Base-by-base conservation (phyloP, 768 basidiomycete species). In the Leccinum longicurvipes region DNA sequence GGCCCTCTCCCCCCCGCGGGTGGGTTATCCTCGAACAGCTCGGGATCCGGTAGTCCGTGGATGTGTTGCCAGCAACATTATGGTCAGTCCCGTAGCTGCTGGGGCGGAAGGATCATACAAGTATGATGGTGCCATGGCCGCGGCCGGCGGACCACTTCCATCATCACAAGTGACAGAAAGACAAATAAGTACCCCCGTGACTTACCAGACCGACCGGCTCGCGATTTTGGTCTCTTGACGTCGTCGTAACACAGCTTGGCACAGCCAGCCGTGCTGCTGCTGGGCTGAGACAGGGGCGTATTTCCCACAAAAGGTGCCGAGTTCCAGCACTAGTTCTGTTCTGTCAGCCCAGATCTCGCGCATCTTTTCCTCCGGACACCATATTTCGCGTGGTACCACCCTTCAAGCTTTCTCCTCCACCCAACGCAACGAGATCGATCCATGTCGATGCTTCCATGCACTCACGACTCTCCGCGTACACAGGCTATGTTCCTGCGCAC, bases 401-500 rank as follows among this genome's bases (percentile, higher is more conserved):
- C 19, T 21, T 44, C 42, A 29, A 29, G 9, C n/a, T n/a, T n/a
- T n/a, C 24, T 44, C 42, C 9, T 42, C 6, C n/a, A 24, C 39
- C 17, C 53, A 49, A 3, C 36, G n/a, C 12, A 46, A 48, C 50
- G 8, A 48, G 39, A 50, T 55, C 51, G 48, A 55, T 47, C 44
- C n/a, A 46, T 44, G 48, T 44, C 39, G 51, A 52, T 59, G 32
- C 51, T 62, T 28, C 31, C 41, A 36, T 52, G 32, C 41, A 55
- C 36, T 41, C 34, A 29, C 25, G 50, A 64, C 45, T 55, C 60
- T 31, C 55, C 63, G 45, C 60, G 46, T 49, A 59, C 45, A 39
- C 64, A 59, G 36, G 83, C 85, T 24, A 74, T 73, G 6, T 95
- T 94, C 66, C 82, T 97, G 44, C 86, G 88, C 29, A 93, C 91